Base-by-base conservation (phyloP, 306 rosid genomes). In the Nissolia schottii region DNA sequence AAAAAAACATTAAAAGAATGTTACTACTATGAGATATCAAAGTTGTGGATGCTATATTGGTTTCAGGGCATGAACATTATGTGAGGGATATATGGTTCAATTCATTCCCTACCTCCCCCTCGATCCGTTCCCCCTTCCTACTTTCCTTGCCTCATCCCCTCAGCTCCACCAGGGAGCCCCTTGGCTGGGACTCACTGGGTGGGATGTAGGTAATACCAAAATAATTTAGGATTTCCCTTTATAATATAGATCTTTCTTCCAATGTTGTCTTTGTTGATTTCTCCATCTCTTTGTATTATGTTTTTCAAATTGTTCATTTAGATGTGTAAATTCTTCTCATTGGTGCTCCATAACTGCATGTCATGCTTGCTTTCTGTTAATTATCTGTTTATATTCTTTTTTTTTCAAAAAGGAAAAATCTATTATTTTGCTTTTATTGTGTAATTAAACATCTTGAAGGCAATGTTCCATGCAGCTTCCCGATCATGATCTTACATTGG, bases 401-500 rank as follows among this genome's bases (percentile, higher is more conserved):
- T n/a, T 53, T 24, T 27, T n/a, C n/a, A n/a, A n/a, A n/a, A n/a
- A n/a, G n/a, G n/a, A n/a, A n/a, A 28, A 22, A 61, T 51, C 40
- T 16, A 70, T 35, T 45, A 32, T 67, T 50, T 34, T 49, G 55
- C 72, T 56, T 60, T 48, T 58, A 27, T n/a, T 10, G 1, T 69
- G 27, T 57, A 37, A 73, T 61, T 45, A 48, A 65, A 29, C 62
- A 60, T 48, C 83, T 71, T 40, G 64, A 62, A 54, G 60, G 20
- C 61, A 35, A 24, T 24, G 20, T 82, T 28, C 11, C 46, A 37
- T 85, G 78, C 91, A 93, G 98, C 87, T 90, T 76, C 87, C 83
- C 40, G 24, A 83, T 64, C 98, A 93, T 70, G 98, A 93, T 82
- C 63, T 93, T 68, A 77, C 83, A 2, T 46, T 90, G 54, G 98